These are phyloP conservation scores for Kodamaea sagamina DNA, from an alignment of 805 yeast genomes.

Conservation along the genomic window DNA sequence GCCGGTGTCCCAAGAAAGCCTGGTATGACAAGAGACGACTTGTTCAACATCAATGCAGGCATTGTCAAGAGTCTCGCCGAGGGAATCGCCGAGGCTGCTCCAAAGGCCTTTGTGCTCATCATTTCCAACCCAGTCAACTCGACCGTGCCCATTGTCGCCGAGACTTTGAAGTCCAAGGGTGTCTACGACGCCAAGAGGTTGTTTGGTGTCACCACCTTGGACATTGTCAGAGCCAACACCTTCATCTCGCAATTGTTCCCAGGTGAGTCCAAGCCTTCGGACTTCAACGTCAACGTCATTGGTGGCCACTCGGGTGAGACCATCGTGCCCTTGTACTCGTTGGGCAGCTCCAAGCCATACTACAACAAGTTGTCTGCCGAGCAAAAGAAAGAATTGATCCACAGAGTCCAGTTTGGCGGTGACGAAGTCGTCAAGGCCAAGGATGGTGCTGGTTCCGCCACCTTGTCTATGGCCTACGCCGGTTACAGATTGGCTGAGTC, in stretches of 20 bases:
- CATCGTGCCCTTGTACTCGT: slow-evolving; percentile 79
- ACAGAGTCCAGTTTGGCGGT: slow-evolving; percentile 68
- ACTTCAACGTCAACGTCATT: slow-evolving; percentile 68
- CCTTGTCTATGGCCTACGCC: slow-evolving; percentile 94
- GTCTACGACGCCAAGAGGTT: slow-evolving; percentile 70
- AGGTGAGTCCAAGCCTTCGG: slow-evolving; percentile 47
- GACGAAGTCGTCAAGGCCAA: slow-evolving; percentile 96
- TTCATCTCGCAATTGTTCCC: slow-evolving; percentile 62
- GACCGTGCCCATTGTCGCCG: slow-evolving; percentile 86
- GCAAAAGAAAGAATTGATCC: slow-evolving; percentile 38
- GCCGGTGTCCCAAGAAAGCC: slow-evolving; percentile 95
- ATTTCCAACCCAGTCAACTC: slow-evolving; percentile 95
- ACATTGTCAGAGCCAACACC: slow-evolving; percentile 83
- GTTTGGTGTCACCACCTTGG: slow-evolving; percentile 89
- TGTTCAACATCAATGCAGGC: slow-evolving; percentile 80
- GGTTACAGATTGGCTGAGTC: slow-evolving; percentile 77
- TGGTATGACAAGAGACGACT: slow-evolving; percentile 91
- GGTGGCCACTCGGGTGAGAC: slow-evolving; percentile 98
- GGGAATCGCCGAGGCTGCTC: slow-evolving; percentile 71
- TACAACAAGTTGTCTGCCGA: slow-evolving; percentile 38
- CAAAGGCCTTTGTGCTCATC: slow-evolving; percentile 74
- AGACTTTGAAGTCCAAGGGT: slow-evolving; percentile 67
- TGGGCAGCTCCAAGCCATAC: slow-evolving; percentile 35
- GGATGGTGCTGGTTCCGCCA: slow-evolving; percentile 93
- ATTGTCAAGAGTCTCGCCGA: slow-evolving; percentile 74